Conservation (phyloP, 106 monocot species). For the Amphibolis antarctica region DNA sequence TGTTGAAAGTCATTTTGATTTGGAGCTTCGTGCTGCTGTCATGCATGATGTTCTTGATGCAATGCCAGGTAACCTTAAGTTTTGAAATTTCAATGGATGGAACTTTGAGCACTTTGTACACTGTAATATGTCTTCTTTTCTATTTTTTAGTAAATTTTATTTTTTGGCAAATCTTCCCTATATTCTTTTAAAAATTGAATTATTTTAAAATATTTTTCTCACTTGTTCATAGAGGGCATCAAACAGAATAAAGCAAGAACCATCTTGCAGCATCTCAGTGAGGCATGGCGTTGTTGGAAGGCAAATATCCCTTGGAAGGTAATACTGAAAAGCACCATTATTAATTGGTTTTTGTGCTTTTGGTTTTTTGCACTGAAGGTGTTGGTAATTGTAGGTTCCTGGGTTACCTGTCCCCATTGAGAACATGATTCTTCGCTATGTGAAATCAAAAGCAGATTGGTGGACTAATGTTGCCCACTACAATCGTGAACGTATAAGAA, state of each 20-base stretch:
- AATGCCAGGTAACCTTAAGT: slow-evolving; percentile 68
- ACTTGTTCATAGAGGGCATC: slow-evolving; percentile 74
- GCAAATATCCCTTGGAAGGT: slow-evolving; percentile 99
- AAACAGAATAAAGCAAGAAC: slow-evolving; percentile 99
- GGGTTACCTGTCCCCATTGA: slow-evolving; percentile 98
- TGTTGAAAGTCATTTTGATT: slow-evolving; percentile 97
- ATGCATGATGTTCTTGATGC: slow-evolving; percentile 99
- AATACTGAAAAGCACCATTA: neutral
- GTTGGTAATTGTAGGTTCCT: slow-evolving; percentile 55
- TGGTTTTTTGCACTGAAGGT: neutral
- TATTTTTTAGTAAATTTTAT: too few species aligned
- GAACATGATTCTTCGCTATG: slow-evolving; percentile 99
- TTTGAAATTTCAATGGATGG: neutral
- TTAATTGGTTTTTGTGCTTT: neutral
- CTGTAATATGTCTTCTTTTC: too few species aligned
- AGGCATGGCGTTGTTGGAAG: slow-evolving; percentile 99
- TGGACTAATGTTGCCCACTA: slow-evolving; percentile 99
- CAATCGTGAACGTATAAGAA: slow-evolving; percentile 97
- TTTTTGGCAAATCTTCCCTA: neutral
- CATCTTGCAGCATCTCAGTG: slow-evolving; percentile 96
- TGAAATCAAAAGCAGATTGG: slow-evolving; percentile 99
- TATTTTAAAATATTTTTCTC: neutral
- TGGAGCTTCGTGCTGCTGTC: slow-evolving; percentile 98
- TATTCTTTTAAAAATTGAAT: neutral
- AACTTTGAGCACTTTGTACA: neutral